Percentiles rank a stretch among this genome's conserved stretches.
Conservation (phyloP, 2,329 filamentous ascomycete genomes). For the Fusarium piperis region DNA sequence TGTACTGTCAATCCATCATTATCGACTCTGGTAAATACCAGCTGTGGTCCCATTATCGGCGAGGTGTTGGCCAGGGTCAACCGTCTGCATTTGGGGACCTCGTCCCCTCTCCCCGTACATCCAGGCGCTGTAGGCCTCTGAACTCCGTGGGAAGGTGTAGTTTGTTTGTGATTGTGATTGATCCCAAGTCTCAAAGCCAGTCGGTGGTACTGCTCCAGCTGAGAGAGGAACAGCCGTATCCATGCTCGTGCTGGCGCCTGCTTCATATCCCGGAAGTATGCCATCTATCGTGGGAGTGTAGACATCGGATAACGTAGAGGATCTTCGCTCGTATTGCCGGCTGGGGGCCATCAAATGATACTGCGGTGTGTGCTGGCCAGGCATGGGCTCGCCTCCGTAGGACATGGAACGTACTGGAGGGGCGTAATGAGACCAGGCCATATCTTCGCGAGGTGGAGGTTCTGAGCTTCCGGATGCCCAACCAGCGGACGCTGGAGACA, state of each 20-base stretch:
- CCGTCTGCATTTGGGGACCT: conserved; percentile 15
- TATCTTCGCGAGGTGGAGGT: conserved; percentile 53
- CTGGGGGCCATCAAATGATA: conserved; percentile 54
- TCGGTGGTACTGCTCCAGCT: conserved; percentile 49
- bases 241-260: conserved; percentile 47
- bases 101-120: conserved; percentile 37
- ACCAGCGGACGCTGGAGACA: conserved; percentile 50
- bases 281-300: conserved; percentile 54
- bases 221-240: conserved; percentile 47
- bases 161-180: conserved; percentile 49
- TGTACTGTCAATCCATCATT: background rate
- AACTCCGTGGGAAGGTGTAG: conserved; percentile 50
- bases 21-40: conserved; percentile 26
- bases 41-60: conserved; percentile 6
- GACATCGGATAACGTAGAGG: conserved; percentile 54
- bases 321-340: conserved; percentile 55
- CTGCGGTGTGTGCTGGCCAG: conserved; percentile 48
- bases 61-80: conserved; percentile 21
- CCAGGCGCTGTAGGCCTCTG: conserved; percentile 52
- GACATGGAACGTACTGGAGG: conserved; percentile 59
- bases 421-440: conserved; percentile 56
- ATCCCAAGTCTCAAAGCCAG: conserved; percentile 56
- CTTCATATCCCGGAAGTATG: conserved; percentile 49
- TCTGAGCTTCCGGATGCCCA: conserved; percentile 55
- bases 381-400: conserved; percentile 55